phyloP scores from a whole-genome alignment of 176 grass and related monocot genomes.

The maize (Zea mays) region DNA sequence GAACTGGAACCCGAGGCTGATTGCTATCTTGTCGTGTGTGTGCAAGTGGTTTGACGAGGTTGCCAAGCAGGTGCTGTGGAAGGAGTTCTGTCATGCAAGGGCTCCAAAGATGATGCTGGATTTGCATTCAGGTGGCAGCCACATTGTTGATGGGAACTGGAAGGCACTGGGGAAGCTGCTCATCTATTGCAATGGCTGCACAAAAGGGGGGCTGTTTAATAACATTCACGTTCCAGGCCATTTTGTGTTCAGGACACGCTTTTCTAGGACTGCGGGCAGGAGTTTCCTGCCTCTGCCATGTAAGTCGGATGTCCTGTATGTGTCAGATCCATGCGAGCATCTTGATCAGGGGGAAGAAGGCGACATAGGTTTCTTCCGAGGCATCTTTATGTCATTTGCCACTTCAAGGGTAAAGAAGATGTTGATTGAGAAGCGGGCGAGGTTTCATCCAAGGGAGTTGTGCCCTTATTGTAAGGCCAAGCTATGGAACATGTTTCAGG shows the following conservation, averaged over 20 bases:
- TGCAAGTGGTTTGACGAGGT: slow-evolving; percentile 99
- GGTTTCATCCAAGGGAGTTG: slow-evolving; percentile 74
- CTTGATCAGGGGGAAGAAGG: slow-evolving; percentile 93
- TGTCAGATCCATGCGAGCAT: slow-evolving; percentile 98
- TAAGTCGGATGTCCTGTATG: slow-evolving; percentile 81
- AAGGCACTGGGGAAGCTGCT: slow-evolving; percentile 95
- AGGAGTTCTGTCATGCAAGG: slow-evolving; percentile 90
- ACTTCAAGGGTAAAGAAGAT: slow-evolving; percentile 83
- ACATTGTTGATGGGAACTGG: slow-evolving; percentile 95
- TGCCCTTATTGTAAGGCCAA: slow-evolving; percentile 97
- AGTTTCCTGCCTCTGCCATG: slow-evolving; percentile 79
- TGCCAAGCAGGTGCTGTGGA: slow-evolving; percentile 84
- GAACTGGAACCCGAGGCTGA: slow-evolving; percentile 94
- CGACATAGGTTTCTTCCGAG: slow-evolving; percentile 90
- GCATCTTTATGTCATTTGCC: slow-evolving; percentile 90
- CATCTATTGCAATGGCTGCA: slow-evolving; percentile 90
- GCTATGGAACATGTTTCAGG: slow-evolving; percentile 91
- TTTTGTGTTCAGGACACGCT: slow-evolving; percentile 77
- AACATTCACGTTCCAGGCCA: slow-evolving; percentile 67
- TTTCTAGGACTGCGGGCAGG: slow-evolving; percentile 86
- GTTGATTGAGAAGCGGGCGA: slow-evolving; percentile 81
- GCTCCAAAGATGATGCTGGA: slow-evolving; percentile 99
- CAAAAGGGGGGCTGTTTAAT: slow-evolving; percentile 62
- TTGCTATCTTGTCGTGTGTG: slow-evolving; percentile 84
- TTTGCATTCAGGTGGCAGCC: slow-evolving; percentile 79